phyloP scores from a whole-genome alignment of 257 asterid species.

The Schizonepeta tenuifolia region DNA sequence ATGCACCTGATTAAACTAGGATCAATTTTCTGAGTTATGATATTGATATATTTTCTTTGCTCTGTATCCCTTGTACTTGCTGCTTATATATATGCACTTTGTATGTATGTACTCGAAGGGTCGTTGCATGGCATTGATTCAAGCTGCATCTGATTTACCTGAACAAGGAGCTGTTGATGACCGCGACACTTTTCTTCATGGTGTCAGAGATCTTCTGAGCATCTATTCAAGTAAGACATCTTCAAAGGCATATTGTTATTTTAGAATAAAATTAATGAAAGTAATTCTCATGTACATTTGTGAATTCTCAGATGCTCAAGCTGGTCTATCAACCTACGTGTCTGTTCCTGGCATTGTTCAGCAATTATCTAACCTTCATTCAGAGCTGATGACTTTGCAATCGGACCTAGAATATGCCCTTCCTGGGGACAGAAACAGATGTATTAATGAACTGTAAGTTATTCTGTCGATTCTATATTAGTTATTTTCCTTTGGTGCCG shows the following conservation, averaged over 20 bases:
- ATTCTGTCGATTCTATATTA: constrained; percentile 5
- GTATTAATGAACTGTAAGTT: constrained; percentile 91
- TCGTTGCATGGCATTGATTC: constrained; percentile 78
- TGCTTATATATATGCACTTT: constrained; percentile 20
- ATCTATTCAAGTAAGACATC: constrained; percentile 82
- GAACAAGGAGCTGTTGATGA: constrained; percentile 99
- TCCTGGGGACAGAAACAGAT: constrained; percentile 92
- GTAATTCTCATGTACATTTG: constrained; percentile 14
- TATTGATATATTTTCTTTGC: constrained; percentile 12
- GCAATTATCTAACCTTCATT: constrained; percentile 85
- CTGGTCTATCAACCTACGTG: constrained; percentile 86
- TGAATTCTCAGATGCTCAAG: constrained; percentile 73
- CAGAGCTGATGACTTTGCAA: constrained; percentile 79
- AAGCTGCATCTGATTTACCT: constrained; percentile 87
- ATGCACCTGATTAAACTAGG: constrained; percentile 19
- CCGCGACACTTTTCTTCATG: constrained; percentile 92
- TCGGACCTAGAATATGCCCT: constrained; percentile 96
- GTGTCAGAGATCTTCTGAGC: constrained; percentile 94
- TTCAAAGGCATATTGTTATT: constrained; percentile 25
- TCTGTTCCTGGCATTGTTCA: constrained; percentile 97
- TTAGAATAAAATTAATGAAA: neutral
- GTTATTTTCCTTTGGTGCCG: neutral
- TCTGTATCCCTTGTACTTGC: neutral
- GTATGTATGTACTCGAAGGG: constrained; percentile 48
- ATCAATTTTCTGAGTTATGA: neutral